These are phyloP conservation scores for Trametes cubensis DNA, from an alignment of 768 basidiomycete genomes.

Conservation along the genomic window DNA sequence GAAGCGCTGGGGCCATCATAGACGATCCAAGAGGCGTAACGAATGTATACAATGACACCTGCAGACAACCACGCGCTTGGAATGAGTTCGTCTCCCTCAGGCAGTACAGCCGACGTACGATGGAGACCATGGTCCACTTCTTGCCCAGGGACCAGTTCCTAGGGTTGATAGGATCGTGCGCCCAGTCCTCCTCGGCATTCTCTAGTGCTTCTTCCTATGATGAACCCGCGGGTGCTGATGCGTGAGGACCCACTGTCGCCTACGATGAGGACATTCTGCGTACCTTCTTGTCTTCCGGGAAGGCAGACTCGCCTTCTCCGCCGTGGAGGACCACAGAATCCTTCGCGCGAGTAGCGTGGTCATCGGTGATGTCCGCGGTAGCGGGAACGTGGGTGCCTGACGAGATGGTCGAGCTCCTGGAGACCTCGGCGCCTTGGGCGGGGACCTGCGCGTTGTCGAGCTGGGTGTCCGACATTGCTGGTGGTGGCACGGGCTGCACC, in stretches of 20 bases:
- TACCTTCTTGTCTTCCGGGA: constrained; percentile 46
- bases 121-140: constrained; percentile 60
- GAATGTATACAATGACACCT: constrained; percentile 68
- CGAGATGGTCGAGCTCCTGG: constrained; percentile 20
- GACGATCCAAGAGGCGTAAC: constrained; percentile 52
- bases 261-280: constrained; percentile 7
- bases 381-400: constrained; percentile 19
- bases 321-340: constrained; percentile 13
- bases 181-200: constrained; percentile 59
- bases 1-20: constrained; percentile 75
- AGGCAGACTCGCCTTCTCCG: constrained; percentile 46
- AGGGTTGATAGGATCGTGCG: constrained; percentile 59
- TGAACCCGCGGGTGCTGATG: too few species aligned
- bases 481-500: not conserved
- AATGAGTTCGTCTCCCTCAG: not conserved
- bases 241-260: constrained; percentile 5
- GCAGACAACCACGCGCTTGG: constrained; percentile 30
- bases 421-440: constrained; percentile 3
- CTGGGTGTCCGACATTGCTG: constrained; percentile 10
- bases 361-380: not conserved
- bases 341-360: not conserved
- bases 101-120: constrained; percentile 45
- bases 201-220: constrained; percentile 35
- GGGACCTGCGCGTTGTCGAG: constrained; percentile 7
- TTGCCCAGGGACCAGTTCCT: constrained; percentile 61